Base-by-base conservation (phyloP, 768 basidiomycete genomes). In the Trametes punicea region DNA sequence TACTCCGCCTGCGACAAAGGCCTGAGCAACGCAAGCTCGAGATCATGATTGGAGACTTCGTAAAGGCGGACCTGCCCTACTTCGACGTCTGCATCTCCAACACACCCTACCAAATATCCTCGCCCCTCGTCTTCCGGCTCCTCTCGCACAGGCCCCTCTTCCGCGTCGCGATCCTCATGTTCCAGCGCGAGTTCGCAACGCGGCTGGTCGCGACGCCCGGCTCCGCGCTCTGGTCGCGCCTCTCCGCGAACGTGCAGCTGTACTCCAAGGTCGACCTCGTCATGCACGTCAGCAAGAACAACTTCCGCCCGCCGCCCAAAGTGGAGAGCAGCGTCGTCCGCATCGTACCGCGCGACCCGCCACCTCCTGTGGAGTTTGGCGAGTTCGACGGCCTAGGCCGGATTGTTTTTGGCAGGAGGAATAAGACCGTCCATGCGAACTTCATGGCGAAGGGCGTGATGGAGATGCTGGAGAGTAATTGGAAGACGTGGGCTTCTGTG, bases 1-100 rank as follows among this genome's bases (percentile, higher is more conserved):
- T 3, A 20, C 21, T 16, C 20, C 30, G 11, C 13, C 4, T 16
- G 18, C 31, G 16, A 2, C 65, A 99, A n/a, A n/a, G 95, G 68
- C 93, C 97, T 2, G 93, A 94, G 67, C 96, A 98, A 71, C 83
- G 89, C 62, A 96, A 96, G 67, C 83, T 99, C 1, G 91, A 97
- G 62, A 86, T 98, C 59, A 84, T 97, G 64, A 89, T 99, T 56
- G 97, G 96, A 46, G 97, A 99, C 72, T 98, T 98, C 68, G 91
- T 98, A 67, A 98, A 98, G 73, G 92, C 90, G n/a, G 91, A 94
- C 51, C 77, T 99, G 18, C 97, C 97, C 9, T 98, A 95, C 73
- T 98, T 99, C 58, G 96, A 98, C 71, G 97, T 97, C 53, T 98
- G 96, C 78, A 98, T 99, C 66, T 94, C 92, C 64, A 99, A 99